Evolutionary conservation across 352 stramenopile species (phyloP).

Genomic region (Pythium insidiosum): DNA sequence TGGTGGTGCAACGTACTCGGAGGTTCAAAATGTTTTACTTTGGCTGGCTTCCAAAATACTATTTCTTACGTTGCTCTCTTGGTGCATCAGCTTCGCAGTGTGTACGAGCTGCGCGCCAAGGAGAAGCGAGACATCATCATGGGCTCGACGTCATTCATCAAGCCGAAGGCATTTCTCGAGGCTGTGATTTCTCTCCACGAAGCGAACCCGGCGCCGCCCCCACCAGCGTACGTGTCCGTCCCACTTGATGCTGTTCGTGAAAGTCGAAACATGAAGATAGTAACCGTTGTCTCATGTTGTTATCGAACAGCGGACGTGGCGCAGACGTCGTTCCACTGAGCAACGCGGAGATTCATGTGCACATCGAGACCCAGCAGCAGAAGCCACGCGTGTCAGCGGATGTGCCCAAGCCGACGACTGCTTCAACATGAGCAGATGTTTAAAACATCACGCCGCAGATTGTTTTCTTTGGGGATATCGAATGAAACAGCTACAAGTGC

Average conservation of each 20-base stretch:
- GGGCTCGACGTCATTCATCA: conserved; percentile 62
- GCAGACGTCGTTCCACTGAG: conserved; percentile 47
- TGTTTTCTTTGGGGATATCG: too few relatives aligned
- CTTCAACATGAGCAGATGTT: conserved; percentile 5
- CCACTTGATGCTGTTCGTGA: not conserved
- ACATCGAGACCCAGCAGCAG: conserved; percentile 39
- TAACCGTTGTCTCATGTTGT: too few relatives aligned
- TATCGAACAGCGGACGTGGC: too few relatives aligned
- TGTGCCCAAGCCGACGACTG: conserved; percentile 15
- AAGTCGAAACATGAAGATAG: conserved; percentile 6
- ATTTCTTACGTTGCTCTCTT: too few relatives aligned
- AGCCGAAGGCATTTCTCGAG: conserved; percentile 49
- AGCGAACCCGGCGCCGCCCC: conserved; percentile 16
- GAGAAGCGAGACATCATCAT: conserved; percentile 72
- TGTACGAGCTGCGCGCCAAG: conserved; percentile 59
- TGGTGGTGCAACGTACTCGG: conserved; percentile 91
- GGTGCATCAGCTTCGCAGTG: conserved; percentile 75
- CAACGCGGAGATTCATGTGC: conserved; percentile 60
- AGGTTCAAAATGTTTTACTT: too few relatives aligned
- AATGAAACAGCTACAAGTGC: too few relatives aligned
- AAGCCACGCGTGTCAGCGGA: too few relatives aligned
- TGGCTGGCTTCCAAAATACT: not conserved
- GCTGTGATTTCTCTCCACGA: conserved; percentile 59
- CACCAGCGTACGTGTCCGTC: conserved; percentile 6
- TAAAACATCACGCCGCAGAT: too few relatives aligned